phyloP scores from a whole-genome alignment of 2,329 filamentous ascomycete genomes.

The Pseudogymnoascus sp. region DNA sequence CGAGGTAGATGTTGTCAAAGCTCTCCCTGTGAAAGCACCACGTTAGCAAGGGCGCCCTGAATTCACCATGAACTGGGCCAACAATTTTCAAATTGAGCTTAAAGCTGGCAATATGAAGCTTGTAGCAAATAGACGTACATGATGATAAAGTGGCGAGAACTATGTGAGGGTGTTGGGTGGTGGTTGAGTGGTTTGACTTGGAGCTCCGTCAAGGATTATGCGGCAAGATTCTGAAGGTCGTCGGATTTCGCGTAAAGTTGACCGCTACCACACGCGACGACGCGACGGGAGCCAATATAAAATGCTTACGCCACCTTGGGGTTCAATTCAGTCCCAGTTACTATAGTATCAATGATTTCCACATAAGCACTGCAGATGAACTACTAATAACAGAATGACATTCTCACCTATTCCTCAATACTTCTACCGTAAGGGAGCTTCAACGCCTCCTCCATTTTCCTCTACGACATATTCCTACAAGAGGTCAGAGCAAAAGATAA shows the following conservation, averaged over 20 bases:
- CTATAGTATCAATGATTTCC: not conserved
- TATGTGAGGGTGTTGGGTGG: conserved; percentile 5
- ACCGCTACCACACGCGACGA: conserved; percentile 7
- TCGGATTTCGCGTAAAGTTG: conserved; percentile 8
- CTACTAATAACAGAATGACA: not conserved
- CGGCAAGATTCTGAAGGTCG: conserved; percentile 7
- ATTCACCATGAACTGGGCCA: not conserved
- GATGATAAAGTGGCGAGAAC: not conserved
- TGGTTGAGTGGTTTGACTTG: not conserved
- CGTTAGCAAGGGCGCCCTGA: not conserved
- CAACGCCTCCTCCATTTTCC: not conserved
- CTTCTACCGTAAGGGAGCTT: not conserved
- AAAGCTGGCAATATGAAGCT: not conserved
- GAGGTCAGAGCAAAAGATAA: too few species aligned
- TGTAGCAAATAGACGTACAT: conserved; percentile 4
- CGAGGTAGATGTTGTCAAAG: conserved; percentile 95
- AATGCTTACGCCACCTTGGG: not conserved
- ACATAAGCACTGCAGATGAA: not conserved
- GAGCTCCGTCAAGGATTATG: conserved; percentile 6
- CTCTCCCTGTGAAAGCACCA: conserved; percentile 56
- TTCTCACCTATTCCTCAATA: not conserved
- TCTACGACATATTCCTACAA: not conserved
- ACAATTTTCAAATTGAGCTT: not conserved
- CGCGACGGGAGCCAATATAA: not conserved
- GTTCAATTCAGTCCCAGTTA: not conserved